Evolutionary conservation across 2,329 filamentous ascomycete species (phyloP), one percentile per base, ranked within the genome.

Genomic region (Diaporthe velutina): DNA sequence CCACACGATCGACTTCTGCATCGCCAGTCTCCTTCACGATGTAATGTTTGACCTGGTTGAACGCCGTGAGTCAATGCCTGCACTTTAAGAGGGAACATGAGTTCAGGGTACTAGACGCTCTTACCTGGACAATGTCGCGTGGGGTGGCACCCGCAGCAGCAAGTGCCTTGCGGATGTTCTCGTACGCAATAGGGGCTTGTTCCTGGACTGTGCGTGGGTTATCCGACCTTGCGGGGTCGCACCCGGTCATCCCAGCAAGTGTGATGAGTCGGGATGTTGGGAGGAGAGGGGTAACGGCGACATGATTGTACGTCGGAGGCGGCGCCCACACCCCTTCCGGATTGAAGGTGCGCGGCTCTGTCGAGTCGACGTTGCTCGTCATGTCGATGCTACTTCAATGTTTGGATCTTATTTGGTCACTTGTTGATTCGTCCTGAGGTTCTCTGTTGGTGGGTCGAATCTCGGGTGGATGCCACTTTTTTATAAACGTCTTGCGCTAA

Each of bases 51-150:
- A 74, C 73, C 73, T 73, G 61, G 8, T 54, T 42, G 30, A 72
- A 19, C 12, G 33, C 28, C 25, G 19, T n/a, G 9, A 30, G 38
- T 72, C 57, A 55, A 45, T 28, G 3, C 6, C 33, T 38, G 33
- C 17, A 17, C 2, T 13, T 13, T 22, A 35, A 38, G 30, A 28
- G 28, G 5, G 30, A 19, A 25, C 4, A 15, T 13, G 22, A 25
- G 28, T 2, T 8, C 22, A 4, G n/a, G 15, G 33, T 3, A 28
- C 19, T 7, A 30, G 61, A 19, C 9, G 10, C n/a, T 45, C 66
- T 57, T 13, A 74, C 73, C 13, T 74, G 73, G 30, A 74, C 73
- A 72, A 74, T 74, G 30, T 74, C 68, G 28, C 73, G 73, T 10
- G 67, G 73, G 4, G 67, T 72, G 33, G 73, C 73, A 30, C 68